phyloP scores from a whole-genome alignment of 106 monocot species.

The Apostasia ramifera region DNA sequence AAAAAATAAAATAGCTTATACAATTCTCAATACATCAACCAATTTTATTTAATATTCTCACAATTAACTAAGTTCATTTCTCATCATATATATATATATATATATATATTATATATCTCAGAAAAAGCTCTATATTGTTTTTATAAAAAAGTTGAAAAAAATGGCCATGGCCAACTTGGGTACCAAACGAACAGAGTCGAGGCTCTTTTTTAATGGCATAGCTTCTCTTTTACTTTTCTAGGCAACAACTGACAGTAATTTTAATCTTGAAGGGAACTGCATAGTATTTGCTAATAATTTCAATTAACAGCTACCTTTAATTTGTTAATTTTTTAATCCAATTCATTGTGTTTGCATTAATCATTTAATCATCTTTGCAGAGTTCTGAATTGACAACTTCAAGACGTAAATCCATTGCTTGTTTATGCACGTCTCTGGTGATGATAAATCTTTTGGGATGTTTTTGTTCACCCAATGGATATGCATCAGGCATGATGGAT shows the following conservation, averaged over 20 bases:
- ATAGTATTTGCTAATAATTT: background rate
- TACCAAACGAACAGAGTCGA: background rate
- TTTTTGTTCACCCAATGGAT: conserved; percentile 16
- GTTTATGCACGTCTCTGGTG: conserved; percentile 56
- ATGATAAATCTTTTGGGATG: conserved; percentile 40
- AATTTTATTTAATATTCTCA: too few relatives aligned
- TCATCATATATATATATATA: background rate
- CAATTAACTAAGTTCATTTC: too few relatives aligned
- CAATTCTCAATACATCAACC: too few relatives aligned
- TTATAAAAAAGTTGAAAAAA: background rate
- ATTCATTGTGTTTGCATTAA: background rate
- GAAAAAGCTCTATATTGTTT: background rate
- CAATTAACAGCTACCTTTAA: background rate
- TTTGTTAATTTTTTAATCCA: background rate
- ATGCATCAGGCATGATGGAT: conserved; percentile 31
- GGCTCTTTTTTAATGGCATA: too few relatives aligned
- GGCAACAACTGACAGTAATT: background rate
- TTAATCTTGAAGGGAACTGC: background rate
- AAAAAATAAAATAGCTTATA: too few relatives aligned
- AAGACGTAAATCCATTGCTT: conserved; percentile 68
- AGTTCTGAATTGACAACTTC: conserved; percentile 19
- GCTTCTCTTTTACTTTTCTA: background rate
- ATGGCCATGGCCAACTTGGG: too few relatives aligned
- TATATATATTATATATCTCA: background rate
- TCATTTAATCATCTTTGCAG: conserved; percentile 11